Base-by-base conservation (phyloP, 352 stramenopile genomes). In the Bremia lactucae region DNA sequence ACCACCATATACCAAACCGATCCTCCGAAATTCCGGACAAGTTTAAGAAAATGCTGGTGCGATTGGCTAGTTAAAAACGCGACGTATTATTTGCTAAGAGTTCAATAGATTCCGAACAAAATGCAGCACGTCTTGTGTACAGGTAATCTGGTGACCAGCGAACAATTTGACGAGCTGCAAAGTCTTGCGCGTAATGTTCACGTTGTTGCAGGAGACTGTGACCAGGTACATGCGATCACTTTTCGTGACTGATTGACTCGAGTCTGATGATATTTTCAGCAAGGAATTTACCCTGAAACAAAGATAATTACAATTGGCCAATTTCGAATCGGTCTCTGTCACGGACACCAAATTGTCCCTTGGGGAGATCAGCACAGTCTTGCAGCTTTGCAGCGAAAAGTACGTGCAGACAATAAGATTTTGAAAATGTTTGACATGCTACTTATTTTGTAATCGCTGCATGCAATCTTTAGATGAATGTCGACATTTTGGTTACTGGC, bases 101-200 rank as follows among this genome's bases (percentile, higher is more conserved):
- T 36, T 2, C 15, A 34, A 19, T 61, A 98, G 38, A 75, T 98
- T 8, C 95, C 95, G 2, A 97, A 97, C 57, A 98, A 98, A 60
- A 98, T 98, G 65, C 91, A 98, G 59, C 95, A 98, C 60, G 87
- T 98, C 7, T 62, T 99, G 39, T 99, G 95, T 63, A 99, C 95
- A 11, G 96, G 96, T 21, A 99, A 99, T 63, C 65, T 98, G 49
- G 84, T 85, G 39, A 91, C 84, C 2, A 90, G 90, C 39, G 93
- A 98, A 55, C 88, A 98, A 57, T 97, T 93, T 49, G 84, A 98
- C 16, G 88, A 97, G 61, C 69, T 99, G 36, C 78, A 78, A 28
- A 73, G 80, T n/a, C 61, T 99, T n/a, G 88, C 94, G 18, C 90
- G 91, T 1, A 98, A 97, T 53, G 90, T 98, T 5, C 90, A 98